Conservation (phyloP, 306 rosid genomes). For the Cucurbita argyrosperma region DNA sequence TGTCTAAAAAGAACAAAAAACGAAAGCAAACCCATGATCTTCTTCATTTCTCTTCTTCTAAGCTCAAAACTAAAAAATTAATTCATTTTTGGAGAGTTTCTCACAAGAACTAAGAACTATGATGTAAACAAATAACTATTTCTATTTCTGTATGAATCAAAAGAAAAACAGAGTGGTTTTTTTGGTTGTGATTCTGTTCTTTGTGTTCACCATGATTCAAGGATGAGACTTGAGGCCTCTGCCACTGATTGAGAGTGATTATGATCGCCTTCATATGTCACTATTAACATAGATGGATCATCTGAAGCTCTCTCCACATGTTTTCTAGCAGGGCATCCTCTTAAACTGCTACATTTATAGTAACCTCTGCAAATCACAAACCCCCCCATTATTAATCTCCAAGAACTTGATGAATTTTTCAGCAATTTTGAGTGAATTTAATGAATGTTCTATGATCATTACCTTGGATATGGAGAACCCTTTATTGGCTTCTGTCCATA, state of each 20-base stretch:
- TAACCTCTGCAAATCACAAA: slow-evolving; percentile 45
- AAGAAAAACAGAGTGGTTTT: neutral
- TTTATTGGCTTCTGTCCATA: slow-evolving; percentile 84
- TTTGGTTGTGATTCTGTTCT: neutral
- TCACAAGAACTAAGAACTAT: neutral
- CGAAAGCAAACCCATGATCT: neutral
- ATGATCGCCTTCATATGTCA: slow-evolving; percentile 87
- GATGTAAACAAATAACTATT: neutral
- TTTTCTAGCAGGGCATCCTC: slow-evolving; percentile 96
- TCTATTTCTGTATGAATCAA: neutral
- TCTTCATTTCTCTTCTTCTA: neutral
- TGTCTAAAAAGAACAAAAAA: neutral
- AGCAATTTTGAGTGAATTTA: neutral
- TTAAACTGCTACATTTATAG: slow-evolving; percentile 86
- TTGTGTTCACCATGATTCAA: slow-evolving; percentile 50
- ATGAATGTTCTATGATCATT: neutral
- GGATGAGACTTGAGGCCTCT: slow-evolving; percentile 60
- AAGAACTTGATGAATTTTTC: neutral
- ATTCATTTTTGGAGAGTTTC: neutral
- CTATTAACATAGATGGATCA: slow-evolving; percentile 73
- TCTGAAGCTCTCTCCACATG: slow-evolving; percentile 88
- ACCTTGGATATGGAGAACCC: slow-evolving; percentile 89
- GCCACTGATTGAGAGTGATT: slow-evolving; percentile 61
- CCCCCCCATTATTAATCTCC: neutral
- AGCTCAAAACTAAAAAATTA: neutral